Base-by-base conservation (phyloP, 2,329 filamentous ascomycete species). In the Golovinomyces cichoracearum region DNA sequence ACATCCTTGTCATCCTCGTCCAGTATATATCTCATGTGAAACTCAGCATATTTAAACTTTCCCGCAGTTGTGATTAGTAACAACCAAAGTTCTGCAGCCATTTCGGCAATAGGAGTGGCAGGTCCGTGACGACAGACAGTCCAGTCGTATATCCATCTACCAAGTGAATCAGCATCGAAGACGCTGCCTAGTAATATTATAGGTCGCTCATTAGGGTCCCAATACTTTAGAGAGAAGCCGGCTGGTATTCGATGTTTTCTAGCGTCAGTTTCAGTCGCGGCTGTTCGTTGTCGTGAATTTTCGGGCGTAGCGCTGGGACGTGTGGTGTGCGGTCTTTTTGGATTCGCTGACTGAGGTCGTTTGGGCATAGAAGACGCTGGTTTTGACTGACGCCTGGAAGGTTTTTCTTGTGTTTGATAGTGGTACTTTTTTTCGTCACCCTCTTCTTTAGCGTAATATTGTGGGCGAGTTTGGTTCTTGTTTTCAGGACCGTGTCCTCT, bases 71-170 rank as follows among this genome's bases (percentile, higher is more conserved):
- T 83, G 63, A 95, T 95, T 51, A 95, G 73, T 45, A 94, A 72
- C 22, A 95, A 73, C 90, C 90, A 98, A 49, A 98, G 71, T 59
- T 95, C 86, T 56, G 88, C 90, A 2, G 90, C 86, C 64, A 93
- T 78, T 55, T 94, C 85, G 48, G 85, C 76, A 60, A 94, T 83
- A 47, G 85, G 83, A 10, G 81, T 84, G 37, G 74, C 74, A 13
- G 84, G 74, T 33, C 83, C 83, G 56, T 92, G 78, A 62, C 80
- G 78, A 67, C 83, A 93, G 54, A 94, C 83, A 17, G 90, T 94
- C 90, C 90, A 98, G 70, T 95, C 90, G 65, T 93, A 98, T 60
- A 98, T 92, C 90, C 90, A 98, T 66, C 94, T 94, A 60, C 90
- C 90, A 26, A 98, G 72, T 23, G 84, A 93, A 71, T 95, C 94